Percentiles rank a stretch among this genome's conserved stretches.
These are phyloP conservation scores for Magnaporthiopsis incrustans DNA, from an alignment of 2,329 filamentous ascomycete genomes.

Conservation along the genomic window DNA sequence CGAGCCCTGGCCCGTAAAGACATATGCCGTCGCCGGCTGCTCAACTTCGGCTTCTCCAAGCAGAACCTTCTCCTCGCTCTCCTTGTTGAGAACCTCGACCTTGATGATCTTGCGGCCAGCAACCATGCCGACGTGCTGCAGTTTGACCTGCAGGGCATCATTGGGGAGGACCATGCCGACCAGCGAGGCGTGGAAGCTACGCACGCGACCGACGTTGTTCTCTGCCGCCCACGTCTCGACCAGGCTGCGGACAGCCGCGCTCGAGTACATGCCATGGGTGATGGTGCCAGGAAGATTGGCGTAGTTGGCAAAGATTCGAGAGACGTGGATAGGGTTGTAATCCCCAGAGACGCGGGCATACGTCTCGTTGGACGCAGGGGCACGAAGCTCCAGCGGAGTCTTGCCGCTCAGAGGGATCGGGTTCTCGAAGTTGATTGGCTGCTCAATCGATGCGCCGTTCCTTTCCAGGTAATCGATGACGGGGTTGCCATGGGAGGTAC, in stretches of 20 bases:
- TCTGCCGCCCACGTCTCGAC: constrained; percentile 99
- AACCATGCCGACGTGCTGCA: constrained; percentile 97
- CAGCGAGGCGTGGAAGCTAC: constrained; percentile 92
- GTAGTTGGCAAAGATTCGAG: constrained; percentile 90
- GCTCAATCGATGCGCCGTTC: constrained; percentile 85
- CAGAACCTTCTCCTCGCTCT: constrained; percentile 93
- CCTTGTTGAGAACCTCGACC: constrained; percentile 91
- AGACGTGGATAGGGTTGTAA: constrained; percentile 98
- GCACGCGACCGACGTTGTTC: constrained; percentile 94
- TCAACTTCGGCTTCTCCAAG: constrained; percentile 95
- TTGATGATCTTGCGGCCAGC: constrained; percentile 98
- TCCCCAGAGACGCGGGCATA: constrained; percentile 97
- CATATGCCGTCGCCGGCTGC: constrained; percentile 91
- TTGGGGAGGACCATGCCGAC: constrained; percentile 99
- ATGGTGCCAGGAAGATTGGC: constrained; percentile 95
- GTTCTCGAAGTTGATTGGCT: constrained; percentile 96
- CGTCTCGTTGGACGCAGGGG: constrained; percentile 92
- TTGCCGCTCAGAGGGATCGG: constrained; percentile 91
- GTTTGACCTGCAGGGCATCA: constrained; percentile 87
- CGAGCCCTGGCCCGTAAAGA: constrained; percentile 96
- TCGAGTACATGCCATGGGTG: constrained; percentile 99
- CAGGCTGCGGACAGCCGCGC: constrained; percentile 87
- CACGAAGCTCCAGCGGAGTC: constrained; percentile 78
- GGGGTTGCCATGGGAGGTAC: constrained; percentile 87
- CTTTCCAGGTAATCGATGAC: constrained; percentile 94